These are phyloP conservation scores for Forsythia suspensa DNA, from an alignment of 257 asterid species.

Conservation along the genomic window DNA sequence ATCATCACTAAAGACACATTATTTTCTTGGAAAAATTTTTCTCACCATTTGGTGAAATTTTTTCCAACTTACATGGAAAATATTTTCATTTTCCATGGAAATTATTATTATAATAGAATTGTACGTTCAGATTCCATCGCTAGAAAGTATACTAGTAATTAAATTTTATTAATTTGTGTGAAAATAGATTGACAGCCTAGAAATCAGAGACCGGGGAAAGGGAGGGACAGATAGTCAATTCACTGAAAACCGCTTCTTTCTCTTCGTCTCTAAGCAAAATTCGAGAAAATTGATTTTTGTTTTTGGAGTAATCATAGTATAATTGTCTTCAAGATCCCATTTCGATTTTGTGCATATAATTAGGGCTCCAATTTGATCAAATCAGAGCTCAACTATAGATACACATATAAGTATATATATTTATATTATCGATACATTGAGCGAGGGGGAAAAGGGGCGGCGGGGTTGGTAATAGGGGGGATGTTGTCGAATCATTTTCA, in stretches of 20 bases:
- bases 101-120: too few species aligned
- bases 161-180: too few species aligned
- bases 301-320: not conserved
- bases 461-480: not conserved
- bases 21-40: too few species aligned
- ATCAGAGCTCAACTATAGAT: slow-evolving; percentile 9
- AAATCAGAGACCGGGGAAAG: not conserved
- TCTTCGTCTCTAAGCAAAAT: not conserved
- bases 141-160: too few species aligned
- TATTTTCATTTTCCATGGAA: too few species aligned
- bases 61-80: too few species aligned
- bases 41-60: too few species aligned
- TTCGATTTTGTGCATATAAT: slow-evolving; percentile 16
- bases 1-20: too few species aligned
- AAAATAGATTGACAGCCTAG: not conserved
- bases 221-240: not conserved
- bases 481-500: slow-evolving; percentile 83
- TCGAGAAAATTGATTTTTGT: not conserved
- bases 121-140: too few species aligned
- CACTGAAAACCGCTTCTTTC: not conserved
- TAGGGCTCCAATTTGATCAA: slow-evolving; percentile 35
- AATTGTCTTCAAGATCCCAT: not conserved
- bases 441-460: not conserved
- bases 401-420: not conserved
- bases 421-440: not conserved